phyloP scores from a whole-genome alignment of 257 asterid genomes.

The Echium plantagineum region DNA sequence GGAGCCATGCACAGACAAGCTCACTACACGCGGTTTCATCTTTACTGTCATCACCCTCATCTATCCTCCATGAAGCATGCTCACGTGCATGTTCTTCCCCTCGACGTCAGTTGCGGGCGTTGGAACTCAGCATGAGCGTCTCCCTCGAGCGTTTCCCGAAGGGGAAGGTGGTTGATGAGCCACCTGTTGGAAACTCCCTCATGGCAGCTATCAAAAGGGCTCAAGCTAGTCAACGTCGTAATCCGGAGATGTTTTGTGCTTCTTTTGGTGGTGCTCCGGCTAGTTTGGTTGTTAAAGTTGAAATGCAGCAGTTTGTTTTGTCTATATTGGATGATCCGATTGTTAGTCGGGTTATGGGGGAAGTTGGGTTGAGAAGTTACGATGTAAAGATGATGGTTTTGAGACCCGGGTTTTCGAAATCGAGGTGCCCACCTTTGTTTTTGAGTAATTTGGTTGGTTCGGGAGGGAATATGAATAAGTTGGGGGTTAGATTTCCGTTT shows the following conservation, averaged over 20 bases:
- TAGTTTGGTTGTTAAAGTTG: conserved; percentile 41
- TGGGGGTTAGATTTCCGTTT: conserved; percentile 44
- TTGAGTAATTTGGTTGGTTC: too few species aligned
- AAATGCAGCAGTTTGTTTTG: conserved; percentile 62
- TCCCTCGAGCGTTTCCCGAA: conserved; percentile 64
- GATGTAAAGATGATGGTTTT: conserved; percentile 39
- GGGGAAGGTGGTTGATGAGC: conserved; percentile 2
- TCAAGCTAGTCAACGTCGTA: conserved; percentile 85
- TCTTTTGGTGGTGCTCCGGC: too few species aligned
- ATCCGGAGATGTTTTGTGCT: conserved; percentile 48
- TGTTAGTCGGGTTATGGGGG: conserved; percentile 83
- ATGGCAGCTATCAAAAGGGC: conserved; percentile 97
- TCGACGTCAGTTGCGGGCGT: conserved; percentile 71
- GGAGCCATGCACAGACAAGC: conserved; percentile 86
- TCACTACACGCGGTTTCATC: conserved; percentile 80
- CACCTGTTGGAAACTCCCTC: conserved; percentile 74
- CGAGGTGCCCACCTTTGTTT: too few species aligned
- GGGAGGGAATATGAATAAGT: conserved; percentile 9
- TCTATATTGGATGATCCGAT: conserved; percentile 91
- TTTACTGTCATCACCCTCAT: conserved; percentile 47
- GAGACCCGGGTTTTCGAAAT: too few species aligned
- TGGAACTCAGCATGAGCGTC: conserved; percentile 62
- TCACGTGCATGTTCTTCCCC: conserved; percentile 62
- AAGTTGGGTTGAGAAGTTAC: conserved; percentile 75
- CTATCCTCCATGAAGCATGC: conserved; percentile 72